Conservation (phyloP, 2,329 filamentous ascomycete genomes). For the Penicillium verrucosum region DNA sequence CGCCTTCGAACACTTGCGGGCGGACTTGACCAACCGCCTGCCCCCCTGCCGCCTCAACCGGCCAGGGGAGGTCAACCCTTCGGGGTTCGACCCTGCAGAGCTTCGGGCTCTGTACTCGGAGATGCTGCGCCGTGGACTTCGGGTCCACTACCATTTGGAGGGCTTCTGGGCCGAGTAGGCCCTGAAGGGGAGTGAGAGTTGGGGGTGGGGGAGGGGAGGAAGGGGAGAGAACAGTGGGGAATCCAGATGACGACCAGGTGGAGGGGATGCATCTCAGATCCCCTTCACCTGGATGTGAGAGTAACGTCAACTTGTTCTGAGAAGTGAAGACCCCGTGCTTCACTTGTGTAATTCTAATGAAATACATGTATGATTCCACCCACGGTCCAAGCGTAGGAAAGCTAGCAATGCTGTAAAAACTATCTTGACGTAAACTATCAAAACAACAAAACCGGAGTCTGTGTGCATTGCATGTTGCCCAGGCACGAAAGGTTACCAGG, state of each 20-base stretch:
- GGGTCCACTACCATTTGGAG: background rate
- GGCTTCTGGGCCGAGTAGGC: background rate
- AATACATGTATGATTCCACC: background rate
- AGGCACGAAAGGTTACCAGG: background rate
- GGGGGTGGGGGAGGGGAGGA: background rate
- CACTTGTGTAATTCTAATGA: background rate
- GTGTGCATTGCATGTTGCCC: background rate
- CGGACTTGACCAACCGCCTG: slow-evolving; percentile 14
- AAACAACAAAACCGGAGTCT: background rate
- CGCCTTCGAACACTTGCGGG: slow-evolving; percentile 50
- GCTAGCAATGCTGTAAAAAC: background rate
- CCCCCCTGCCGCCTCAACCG: slow-evolving; percentile 1
- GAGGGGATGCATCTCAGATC: background rate
- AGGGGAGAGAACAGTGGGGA: background rate
- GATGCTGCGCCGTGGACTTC: slow-evolving; percentile 4
- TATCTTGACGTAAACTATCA: background rate
- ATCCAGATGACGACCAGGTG: background rate
- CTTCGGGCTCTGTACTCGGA: slow-evolving; percentile 32
- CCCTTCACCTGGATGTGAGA: background rate
- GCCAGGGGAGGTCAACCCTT: background rate
- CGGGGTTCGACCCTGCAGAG: slow-evolving; percentile 46
- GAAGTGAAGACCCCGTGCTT: background rate
- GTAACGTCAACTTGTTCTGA: background rate
- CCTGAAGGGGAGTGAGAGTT: background rate
- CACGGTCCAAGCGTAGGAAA: background rate